These are phyloP conservation scores for Arthrobotrys musiformis DNA, from an alignment of 2,329 filamentous ascomycete species.

Conservation along the genomic window DNA sequence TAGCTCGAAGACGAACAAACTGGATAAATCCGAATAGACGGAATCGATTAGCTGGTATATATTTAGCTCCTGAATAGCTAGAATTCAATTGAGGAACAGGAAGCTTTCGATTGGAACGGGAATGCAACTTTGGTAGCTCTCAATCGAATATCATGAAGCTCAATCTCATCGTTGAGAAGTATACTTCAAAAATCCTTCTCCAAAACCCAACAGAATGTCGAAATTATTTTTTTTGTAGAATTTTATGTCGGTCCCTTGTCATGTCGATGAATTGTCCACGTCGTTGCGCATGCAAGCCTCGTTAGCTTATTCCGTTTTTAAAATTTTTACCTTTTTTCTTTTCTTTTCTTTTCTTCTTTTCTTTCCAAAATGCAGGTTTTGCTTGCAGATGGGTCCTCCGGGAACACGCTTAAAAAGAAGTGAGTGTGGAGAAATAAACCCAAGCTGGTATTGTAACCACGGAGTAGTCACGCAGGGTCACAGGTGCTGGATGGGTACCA, in stretches of 20 bases:
- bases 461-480: slow-evolving; percentile 22
- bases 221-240: slow-evolving; percentile 45
- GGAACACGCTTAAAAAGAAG: slow-evolving; percentile 17
- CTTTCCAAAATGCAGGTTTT: slow-evolving; percentile 24
- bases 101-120: slow-evolving; percentile 2
- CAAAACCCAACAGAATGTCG: slow-evolving; percentile 15
- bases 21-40: slow-evolving; percentile 33
- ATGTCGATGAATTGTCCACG: slow-evolving; percentile 56
- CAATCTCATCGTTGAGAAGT: not conserved
- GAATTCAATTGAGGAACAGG: slow-evolving; percentile 26
- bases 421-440: slow-evolving; percentile 37
- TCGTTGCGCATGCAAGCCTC: slow-evolving; percentile 55
- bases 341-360: slow-evolving; percentile 41
- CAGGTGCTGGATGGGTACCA: slow-evolving; percentile 36
- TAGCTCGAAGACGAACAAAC: slow-evolving; percentile 32
- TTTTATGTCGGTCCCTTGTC: slow-evolving; percentile 41
- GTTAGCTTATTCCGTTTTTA: slow-evolving; percentile 53
- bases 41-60: slow-evolving; percentile 20
- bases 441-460: slow-evolving; percentile 53
- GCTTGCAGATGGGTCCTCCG: slow-evolving; percentile 43
- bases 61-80: not conserved
- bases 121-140: not conserved
- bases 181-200: not conserved
- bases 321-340: slow-evolving; percentile 12
- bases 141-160: slow-evolving; percentile 23